These are phyloP conservation scores for Ogataea pilisensis DNA, from an alignment of 805 yeast genomes.

Conservation along the genomic window DNA sequence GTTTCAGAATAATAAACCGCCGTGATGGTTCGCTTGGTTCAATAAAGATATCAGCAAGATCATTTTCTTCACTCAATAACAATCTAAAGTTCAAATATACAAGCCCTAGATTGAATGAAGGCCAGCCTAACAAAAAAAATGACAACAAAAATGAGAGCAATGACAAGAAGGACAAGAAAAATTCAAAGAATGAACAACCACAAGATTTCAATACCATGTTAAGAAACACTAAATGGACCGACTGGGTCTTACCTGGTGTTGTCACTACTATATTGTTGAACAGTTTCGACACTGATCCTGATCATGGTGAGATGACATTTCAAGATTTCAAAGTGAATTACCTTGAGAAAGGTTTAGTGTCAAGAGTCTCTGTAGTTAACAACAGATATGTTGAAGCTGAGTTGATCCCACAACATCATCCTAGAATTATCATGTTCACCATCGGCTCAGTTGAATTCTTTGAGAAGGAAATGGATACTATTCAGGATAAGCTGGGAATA, in stretches of 20 bases:
- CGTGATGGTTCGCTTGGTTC: neutral
- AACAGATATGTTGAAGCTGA: conserved; percentile 70
- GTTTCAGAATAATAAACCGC: neutral
- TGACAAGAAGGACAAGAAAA: conserved; percentile 10
- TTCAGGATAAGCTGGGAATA: conserved; percentile 66
- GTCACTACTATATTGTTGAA: conserved; percentile 21
- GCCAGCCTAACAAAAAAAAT: neutral
- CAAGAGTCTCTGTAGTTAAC: conserved; percentile 70
- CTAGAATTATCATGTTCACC: conserved; percentile 47
- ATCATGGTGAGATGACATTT: conserved; percentile 60
- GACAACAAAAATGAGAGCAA: conserved; percentile 6
- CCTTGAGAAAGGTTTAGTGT: conserved; percentile 74
- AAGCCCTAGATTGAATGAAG: conserved; percentile 4
- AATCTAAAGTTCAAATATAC: conserved; percentile 13
- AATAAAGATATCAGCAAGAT: conserved; percentile 1
- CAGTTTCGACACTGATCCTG: conserved; percentile 12
- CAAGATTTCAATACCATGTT: conserved; percentile 8
- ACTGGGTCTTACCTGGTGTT: conserved; percentile 27
- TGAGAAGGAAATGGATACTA: conserved; percentile 71
- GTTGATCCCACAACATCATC: conserved; percentile 27
- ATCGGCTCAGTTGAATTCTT: conserved; percentile 89
- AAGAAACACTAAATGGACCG: conserved; percentile 18
- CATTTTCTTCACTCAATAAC: conserved; percentile 16
- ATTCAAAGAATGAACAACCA: conserved; percentile 9
- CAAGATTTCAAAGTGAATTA: conserved; percentile 81